These are phyloP conservation scores for Boletus fagicola DNA, from an alignment of 768 basidiomycete genomes.

Conservation along the genomic window DNA sequence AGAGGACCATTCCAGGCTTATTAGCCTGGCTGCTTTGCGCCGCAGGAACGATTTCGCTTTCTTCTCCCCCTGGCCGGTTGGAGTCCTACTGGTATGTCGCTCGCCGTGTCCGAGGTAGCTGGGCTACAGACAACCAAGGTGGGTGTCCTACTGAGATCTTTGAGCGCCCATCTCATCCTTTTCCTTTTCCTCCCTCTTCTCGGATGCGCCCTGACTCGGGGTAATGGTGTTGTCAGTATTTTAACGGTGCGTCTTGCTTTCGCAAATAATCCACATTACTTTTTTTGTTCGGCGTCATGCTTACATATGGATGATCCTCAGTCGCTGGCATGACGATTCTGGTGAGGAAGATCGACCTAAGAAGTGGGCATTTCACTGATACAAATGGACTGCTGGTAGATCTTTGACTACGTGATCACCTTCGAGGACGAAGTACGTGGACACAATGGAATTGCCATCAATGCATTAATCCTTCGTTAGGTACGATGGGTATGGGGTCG, in stretches of 20 bases:
- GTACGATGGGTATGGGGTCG: slow-evolving; percentile 21
- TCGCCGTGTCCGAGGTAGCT: not conserved
- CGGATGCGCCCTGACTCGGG: not conserved
- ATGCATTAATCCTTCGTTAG: slow-evolving; percentile 1
- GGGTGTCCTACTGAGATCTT: not conserved
- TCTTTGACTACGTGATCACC: slow-evolving; percentile 13
- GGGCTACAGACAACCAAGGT: slow-evolving; percentile 19
- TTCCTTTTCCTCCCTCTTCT: not conserved
- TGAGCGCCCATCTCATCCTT: not conserved
- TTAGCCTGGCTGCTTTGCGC: not conserved
- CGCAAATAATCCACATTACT: not conserved
- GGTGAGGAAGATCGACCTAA: not conserved
- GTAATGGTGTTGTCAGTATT: slow-evolving; percentile 5
- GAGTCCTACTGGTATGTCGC: not conserved
- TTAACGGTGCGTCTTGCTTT: slow-evolving; percentile 7
- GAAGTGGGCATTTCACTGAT: not conserved
- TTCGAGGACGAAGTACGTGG: slow-evolving; percentile 5
- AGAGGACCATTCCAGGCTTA: not conserved
- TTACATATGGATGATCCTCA: not conserved
- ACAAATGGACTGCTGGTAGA: not conserved
- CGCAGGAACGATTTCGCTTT: not conserved
- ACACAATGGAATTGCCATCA: too few species aligned
- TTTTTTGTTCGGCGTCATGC: not conserved
- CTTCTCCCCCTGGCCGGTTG: not conserved
- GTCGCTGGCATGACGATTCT: slow-evolving; percentile 20